phyloP scores from a whole-genome alignment of 2,329 filamentous ascomycete genomes.

The Penicillium sp. region DNA sequence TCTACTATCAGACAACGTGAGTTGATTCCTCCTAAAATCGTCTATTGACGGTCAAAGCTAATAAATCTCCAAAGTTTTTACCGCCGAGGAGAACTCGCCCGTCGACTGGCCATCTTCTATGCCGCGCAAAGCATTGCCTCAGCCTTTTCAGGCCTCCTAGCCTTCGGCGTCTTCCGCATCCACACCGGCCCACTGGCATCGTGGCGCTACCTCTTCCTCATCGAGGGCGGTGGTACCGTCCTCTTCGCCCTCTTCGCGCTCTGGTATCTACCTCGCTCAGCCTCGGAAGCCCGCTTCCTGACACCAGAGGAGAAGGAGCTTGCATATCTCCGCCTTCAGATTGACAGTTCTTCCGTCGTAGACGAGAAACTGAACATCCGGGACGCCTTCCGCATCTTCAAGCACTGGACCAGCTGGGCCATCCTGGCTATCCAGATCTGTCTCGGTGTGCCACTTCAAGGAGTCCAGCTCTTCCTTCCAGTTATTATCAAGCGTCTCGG shows the following conservation, averaged over 20 bases:
- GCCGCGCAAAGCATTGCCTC: conserved; percentile 31
- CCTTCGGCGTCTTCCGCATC: conserved; percentile 46
- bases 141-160: conserved; percentile 35
- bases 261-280: conserved; percentile 42
- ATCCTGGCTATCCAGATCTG: conserved; percentile 32
- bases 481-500: conserved; percentile 37
- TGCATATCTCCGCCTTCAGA: conserved; percentile 38
- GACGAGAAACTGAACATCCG: conserved; percentile 34
- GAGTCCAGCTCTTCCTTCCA: conserved; percentile 33
- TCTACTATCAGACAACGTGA: conserved; percentile 32
- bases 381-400: conserved; percentile 32
- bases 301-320: conserved; percentile 38
- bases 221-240: conserved; percentile 47
- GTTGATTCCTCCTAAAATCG: background rate
- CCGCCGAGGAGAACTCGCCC: conserved; percentile 31
- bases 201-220: conserved; percentile 51
- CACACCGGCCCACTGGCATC: conserved; percentile 33
- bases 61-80: conserved; percentile 22
- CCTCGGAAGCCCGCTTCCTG: conserved; percentile 44
- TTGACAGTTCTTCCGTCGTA: conserved; percentile 36
- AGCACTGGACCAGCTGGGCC: conserved; percentile 30
- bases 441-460: conserved; percentile 32
- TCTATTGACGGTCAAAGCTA: background rate
- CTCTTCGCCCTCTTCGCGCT: conserved; percentile 41
- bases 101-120: conserved; percentile 34